Conservation (phyloP, 208 protist species). For the Tetramitus jugosus region DNA sequence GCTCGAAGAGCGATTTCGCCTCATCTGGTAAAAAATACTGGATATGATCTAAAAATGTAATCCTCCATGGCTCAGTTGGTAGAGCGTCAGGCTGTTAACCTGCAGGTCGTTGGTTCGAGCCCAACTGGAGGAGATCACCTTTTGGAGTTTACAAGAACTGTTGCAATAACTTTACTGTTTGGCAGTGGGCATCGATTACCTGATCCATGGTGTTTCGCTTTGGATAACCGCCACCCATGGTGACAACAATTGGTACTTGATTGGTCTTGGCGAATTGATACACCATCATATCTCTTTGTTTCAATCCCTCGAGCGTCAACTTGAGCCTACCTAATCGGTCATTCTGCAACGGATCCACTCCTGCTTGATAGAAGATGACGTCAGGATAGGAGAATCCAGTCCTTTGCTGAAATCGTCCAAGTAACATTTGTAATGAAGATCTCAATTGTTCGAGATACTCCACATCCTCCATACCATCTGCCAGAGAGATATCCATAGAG, state of each 20-base stretch:
- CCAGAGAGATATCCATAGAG: conserved; percentile 27
- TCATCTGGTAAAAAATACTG: too few relatives aligned
- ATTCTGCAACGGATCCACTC: not conserved
- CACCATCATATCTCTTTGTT: not conserved
- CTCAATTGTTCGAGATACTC: conserved; percentile 19
- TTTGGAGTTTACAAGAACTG: too few relatives aligned
- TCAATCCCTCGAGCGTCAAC: not conserved
- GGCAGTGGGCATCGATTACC: not conserved
- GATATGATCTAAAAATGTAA: too few relatives aligned
- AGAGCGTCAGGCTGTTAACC: too few relatives aligned
- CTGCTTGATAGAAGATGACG: not conserved
- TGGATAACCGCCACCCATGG: not conserved
- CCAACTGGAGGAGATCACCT: too few relatives aligned
- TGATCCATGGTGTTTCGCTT: not conserved
- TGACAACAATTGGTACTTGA: not conserved
- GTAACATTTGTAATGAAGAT: too few relatives aligned
- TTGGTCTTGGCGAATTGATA: not conserved
- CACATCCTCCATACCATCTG: conserved; percentile 7
- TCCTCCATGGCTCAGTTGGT: too few relatives aligned
- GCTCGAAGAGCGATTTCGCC: too few relatives aligned
- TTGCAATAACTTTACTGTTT: not conserved
- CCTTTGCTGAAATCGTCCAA: too few relatives aligned
- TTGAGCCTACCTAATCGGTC: not conserved
- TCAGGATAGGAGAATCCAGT: not conserved
- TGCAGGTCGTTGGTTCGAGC: too few relatives aligned